These are phyloP conservation scores for Ophiocordyceps australis DNA, from an alignment of 2,329 filamentous ascomycete genomes.

Conservation along the genomic window DNA sequence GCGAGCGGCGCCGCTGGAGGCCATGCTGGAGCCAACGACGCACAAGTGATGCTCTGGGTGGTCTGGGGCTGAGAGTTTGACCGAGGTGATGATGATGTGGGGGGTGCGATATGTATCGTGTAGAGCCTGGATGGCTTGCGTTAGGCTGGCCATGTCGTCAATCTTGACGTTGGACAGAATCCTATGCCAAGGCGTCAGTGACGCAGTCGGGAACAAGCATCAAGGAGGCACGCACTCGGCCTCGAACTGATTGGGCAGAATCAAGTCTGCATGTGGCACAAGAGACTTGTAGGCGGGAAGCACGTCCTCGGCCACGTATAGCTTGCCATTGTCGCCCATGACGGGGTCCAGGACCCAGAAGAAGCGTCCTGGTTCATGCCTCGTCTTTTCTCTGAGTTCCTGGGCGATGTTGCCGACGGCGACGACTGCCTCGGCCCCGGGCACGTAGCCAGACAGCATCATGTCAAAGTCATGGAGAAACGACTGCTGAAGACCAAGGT, in stretches of 20 bases:
- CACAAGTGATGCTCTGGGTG: conserved; percentile 36
- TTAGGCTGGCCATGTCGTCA: conserved; percentile 52
- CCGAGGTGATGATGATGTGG: conserved; percentile 84
- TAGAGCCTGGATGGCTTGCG: conserved; percentile 55
- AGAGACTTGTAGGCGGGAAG: conserved; percentile 78
- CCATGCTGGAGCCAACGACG: conserved; percentile 62
- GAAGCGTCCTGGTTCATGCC: conserved; percentile 52
- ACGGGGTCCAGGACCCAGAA: conserved; percentile 98
- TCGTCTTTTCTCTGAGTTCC: conserved; percentile 53
- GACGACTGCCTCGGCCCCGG: conserved; percentile 67
- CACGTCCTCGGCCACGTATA: conserved; percentile 85
- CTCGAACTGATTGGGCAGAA: conserved; percentile 94
- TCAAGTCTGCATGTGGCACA: conserved; percentile 68
- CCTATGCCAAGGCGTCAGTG: conserved; percentile 23
- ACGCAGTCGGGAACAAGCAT: background rate
- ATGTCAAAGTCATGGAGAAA: conserved; percentile 82
- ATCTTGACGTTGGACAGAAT: conserved; percentile 76
- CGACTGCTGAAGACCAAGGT: conserved; percentile 66
- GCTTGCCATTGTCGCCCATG: conserved; percentile 86
- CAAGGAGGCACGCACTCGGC: conserved; percentile 55
- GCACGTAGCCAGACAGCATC: conserved; percentile 88
- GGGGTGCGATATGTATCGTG: conserved; percentile 63
- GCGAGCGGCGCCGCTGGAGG: conserved; percentile 45
- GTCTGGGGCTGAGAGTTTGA: conserved; percentile 44
- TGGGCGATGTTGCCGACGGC: conserved; percentile 71